Conservation (phyloP, 108 stramenopile genomes). For the Fragilariopsis cylindrus region DNA sequence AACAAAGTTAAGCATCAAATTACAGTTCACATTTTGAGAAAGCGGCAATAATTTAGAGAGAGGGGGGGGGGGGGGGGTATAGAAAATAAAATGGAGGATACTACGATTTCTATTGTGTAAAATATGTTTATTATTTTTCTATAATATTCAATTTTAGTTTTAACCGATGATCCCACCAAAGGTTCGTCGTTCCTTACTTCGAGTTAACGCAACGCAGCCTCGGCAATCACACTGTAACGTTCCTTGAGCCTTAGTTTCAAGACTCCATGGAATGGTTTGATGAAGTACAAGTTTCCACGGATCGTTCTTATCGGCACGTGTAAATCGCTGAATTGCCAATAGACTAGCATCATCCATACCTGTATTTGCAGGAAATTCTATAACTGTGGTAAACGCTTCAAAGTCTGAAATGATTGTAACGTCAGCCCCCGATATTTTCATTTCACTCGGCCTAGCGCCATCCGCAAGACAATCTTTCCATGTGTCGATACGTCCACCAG, state of each 20-base stretch:
- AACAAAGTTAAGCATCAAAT: conserved; percentile 53
- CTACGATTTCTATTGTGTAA: not conserved
- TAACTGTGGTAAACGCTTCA: conserved; percentile 64
- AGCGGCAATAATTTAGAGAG: not conserved
- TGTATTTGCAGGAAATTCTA: conserved; percentile 68
- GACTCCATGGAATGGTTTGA: conserved; percentile 83
- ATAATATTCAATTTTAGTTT: not conserved
- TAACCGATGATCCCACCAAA: conserved; percentile 68
- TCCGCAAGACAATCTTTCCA: conserved; percentile 70
- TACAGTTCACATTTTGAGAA: conserved; percentile 47
- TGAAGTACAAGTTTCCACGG: conserved; percentile 74
- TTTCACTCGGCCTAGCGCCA: conserved; percentile 67
- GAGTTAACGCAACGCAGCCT: conserved; percentile 79
- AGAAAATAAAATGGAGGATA: not conserved
- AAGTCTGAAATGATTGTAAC: conserved; percentile 51
- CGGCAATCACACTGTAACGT: conserved; percentile 74
- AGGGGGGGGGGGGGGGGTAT: not conserved
- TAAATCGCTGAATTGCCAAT: conserved; percentile 73
- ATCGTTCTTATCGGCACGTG: conserved; percentile 29
- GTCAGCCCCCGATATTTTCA: conserved; percentile 69
- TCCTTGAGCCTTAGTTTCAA: conserved; percentile 63
- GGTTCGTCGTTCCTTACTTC: conserved; percentile 50
- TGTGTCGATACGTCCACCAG: conserved; percentile 70
- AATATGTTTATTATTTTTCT: not conserved
- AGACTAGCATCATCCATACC: conserved; percentile 51